A percentile compares a stretch with the other conserved stretches of the same genome.
Conservation (phyloP, 257 asterid genomes). For the Primulina tabacum region DNA sequence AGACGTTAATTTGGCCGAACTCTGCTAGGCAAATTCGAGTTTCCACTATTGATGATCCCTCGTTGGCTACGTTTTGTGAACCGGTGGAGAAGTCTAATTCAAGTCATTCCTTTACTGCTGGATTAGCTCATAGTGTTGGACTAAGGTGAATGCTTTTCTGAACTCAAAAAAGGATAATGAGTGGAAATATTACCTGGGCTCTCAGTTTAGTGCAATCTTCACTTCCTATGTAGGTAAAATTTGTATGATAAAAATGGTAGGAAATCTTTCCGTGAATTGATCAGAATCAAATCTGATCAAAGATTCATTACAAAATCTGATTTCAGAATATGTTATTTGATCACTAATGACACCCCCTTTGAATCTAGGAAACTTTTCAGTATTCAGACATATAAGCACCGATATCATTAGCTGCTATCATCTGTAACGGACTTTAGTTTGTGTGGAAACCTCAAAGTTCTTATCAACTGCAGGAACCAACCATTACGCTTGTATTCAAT, state of each 20-base stretch:
- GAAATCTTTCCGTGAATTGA: background rate
- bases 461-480: slow-evolving; percentile 52
- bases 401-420: background rate
- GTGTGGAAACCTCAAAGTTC: background rate
- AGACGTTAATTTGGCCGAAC: slow-evolving; percentile 67
- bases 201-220: background rate
- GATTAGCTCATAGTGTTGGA: slow-evolving; percentile 80
- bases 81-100: slow-evolving; percentile 87
- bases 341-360: background rate
- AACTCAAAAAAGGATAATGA: no score
- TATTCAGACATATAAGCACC: background rate
- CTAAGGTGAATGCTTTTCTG: slow-evolving; percentile 41
- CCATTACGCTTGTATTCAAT: slow-evolving; percentile 70
- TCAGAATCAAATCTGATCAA: background rate
- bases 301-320: background rate
- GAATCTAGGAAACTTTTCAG: no score
- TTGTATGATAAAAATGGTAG: no score
- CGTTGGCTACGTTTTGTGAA: slow-evolving; percentile 80
- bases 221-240: no score
- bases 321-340: background rate
- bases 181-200: background rate
- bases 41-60: slow-evolving; percentile 66
- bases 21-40: slow-evolving; percentile 54
- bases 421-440: background rate
- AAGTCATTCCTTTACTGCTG: slow-evolving; percentile 84